phyloP scores from a whole-genome alignment of 768 basidiomycete genomes.

The Kondoa subrosea region DNA sequence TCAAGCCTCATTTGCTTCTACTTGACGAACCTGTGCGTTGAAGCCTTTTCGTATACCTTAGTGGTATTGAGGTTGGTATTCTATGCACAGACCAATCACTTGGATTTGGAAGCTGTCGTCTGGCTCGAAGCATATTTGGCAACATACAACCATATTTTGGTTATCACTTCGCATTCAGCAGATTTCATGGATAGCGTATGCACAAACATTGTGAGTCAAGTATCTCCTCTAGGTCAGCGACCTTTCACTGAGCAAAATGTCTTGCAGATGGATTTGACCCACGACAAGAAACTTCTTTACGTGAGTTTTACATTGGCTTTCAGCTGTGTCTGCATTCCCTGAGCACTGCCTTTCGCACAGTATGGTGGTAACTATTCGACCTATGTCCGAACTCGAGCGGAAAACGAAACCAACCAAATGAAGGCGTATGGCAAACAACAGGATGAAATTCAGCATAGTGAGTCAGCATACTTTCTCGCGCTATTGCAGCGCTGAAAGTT shows the following conservation, averaged over 20 bases:
- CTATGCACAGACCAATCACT: conserved; percentile 46
- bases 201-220: conserved; percentile 10
- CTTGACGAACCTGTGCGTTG: conserved; percentile 52
- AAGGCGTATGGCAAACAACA: conserved; percentile 98
- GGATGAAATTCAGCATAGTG: conserved; percentile 53
- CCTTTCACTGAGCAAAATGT: background rate
- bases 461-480: background rate
- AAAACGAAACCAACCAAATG: conserved; percentile 99
- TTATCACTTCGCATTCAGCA: conserved; percentile 94
- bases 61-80: background rate
- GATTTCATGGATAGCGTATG: conserved; percentile 84
- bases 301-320: background rate
- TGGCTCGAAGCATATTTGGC: conserved; percentile 97
- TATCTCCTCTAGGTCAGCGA: background rate
- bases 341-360: conserved; percentile 76
- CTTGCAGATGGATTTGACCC: conserved; percentile 11
- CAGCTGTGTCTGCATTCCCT: conserved; percentile 68
- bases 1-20: conserved; percentile 87
- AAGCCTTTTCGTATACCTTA: conserved; percentile 28
- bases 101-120: conserved; percentile 93
- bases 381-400: conserved; percentile 86
- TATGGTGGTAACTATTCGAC: conserved; percentile 80
- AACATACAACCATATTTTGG: conserved; percentile 96
- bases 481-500: background rate
- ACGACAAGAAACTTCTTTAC: conserved; percentile 16